Conservation (phyloP, 768 basidiomycete species). For the Agaricus sinodeliciosus region DNA sequence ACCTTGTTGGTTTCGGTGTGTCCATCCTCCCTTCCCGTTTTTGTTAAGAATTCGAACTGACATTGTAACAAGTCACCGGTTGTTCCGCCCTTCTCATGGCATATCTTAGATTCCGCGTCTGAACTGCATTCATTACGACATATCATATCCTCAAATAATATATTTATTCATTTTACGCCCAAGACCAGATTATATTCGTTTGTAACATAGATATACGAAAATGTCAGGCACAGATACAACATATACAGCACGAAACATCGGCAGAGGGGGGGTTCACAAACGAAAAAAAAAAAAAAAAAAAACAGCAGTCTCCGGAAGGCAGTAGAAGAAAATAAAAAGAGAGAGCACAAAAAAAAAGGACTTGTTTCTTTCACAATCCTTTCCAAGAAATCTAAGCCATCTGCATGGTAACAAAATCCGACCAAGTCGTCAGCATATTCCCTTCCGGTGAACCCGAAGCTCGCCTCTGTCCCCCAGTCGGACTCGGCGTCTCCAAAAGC, state of each 20-base stretch:
- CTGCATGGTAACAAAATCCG: conserved; percentile 50
- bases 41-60: conserved; percentile 4
- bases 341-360: not conserved
- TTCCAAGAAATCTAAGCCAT: conserved; percentile 17
- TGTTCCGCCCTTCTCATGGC: conserved; percentile 85
- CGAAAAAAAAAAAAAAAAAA: not conserved
- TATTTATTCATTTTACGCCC: not conserved
- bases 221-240: not conserved
- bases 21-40: conserved; percentile 7
- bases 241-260: too few relatives aligned
- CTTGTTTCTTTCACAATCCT: not conserved
- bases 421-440: conserved; percentile 59
- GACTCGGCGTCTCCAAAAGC: conserved; percentile 8
- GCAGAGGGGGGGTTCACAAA: not conserved
- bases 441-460: conserved; percentile 53
- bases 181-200: not conserved
- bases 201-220: conserved; percentile 1
- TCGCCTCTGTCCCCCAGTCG: conserved; percentile 21
- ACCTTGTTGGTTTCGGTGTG: conserved; percentile 82
- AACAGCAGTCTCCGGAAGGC: not conserved
- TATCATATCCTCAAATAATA: not conserved
- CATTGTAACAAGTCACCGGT: conserved; percentile 58
- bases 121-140: conserved; percentile 19
- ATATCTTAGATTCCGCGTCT: conserved; percentile 65
- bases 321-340: not conserved